Evolutionary conservation across 1,284 basidiomycete species (phyloP), one percentile per base, ranked within the genome.

Genomic region (Macrocybe sp.): DNA sequence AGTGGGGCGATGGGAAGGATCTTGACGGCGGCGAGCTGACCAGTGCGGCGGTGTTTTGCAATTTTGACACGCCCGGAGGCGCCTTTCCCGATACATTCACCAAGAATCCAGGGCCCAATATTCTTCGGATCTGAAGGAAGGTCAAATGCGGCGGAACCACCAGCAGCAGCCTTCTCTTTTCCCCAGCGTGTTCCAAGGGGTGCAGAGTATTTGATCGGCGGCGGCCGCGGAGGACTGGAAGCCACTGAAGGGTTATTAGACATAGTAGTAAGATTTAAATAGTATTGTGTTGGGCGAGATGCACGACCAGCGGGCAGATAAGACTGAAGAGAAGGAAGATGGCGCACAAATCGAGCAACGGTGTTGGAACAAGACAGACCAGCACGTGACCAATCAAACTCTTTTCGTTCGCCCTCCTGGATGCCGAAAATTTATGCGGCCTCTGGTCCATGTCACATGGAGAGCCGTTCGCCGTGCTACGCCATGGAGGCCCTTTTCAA

Each of bases 11-110:
- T 81, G 16, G 96, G 95, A 30, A 99, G 86, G 58, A 99, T 98
- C 73, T 99, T 99, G 68, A 99, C 87, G 1, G 97, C 97, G 33
- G 97, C 97, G 62, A 92, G 87, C 68, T 97, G 89, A 31, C 91
- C 90, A 1, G 96, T 96, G 44, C 79, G 75, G 29, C 81, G 79
- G 65, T 99, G 96, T 57, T 85, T 85, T 14, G 93, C 97, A 57
- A 98, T 89, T 69, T 95, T 94, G 63, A 99, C 96, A 48, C 94
- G 92, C 64, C 92, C 94, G 55, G 88, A 91, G 37, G 92, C 91
- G 41, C 95, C 95, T 69, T 96, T 96, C 2, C 95, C 95, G 52
- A 98, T 89, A 55, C 92, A 95, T 66, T 93, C 89, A 54, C 94
- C 95, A n/a, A 98, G 75, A 56, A 89, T 74, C 87, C 87, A 90